Evolutionary conservation across 1,284 basidiomycete genomes (phyloP), one percentile per base, ranked within the genome.

Genomic region (Ustilago nuda): DNA sequence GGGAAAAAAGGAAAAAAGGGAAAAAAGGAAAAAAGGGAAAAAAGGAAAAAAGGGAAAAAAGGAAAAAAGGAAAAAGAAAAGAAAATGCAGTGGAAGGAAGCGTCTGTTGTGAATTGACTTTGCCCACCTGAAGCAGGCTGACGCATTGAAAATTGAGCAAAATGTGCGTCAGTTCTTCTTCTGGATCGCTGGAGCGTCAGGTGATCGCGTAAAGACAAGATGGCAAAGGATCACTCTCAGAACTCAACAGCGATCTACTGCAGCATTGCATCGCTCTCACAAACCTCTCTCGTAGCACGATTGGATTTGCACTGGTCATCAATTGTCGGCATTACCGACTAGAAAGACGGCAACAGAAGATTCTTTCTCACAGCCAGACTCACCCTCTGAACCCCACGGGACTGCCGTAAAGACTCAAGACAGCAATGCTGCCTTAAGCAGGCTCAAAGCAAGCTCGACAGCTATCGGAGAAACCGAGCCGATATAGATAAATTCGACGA

Each of bases 151-250:
- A 50, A 50, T 50, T 32, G 27, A 8, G 27, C 5, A 32, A 50
- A 12, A 30, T 50, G 23, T 50, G 48, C 48, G 48, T 50, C 23
- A 50, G 48, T 48, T 30, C 19, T 48, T 48, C 8, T 23, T 7
- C 19, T 48, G 19, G 11, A 8, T 23, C 46, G 46, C 46, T 48
- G 46, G 23, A 48, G 46, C n/a, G 46, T 50, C 23, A 27, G 48
- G 48, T 50, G 54, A 41, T 52, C 48, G 54, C 48, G 36, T 55
- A 45, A 62, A 36, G n/a, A 37, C n/a, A 45, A 15, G 39, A 11
- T 33, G 37, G 11, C 37, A 19, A 7, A 41, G 27, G 3, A 9
- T 27, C 35, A 36, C 32, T 35, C 7, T 45, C n/a, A 45, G 43
- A 11, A 15, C 7, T 19, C n/a, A 45, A 45, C 17, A 45, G 43